phyloP scores from a whole-genome alignment of 768 basidiomycete species.

The Asterophora parasitica region DNA sequence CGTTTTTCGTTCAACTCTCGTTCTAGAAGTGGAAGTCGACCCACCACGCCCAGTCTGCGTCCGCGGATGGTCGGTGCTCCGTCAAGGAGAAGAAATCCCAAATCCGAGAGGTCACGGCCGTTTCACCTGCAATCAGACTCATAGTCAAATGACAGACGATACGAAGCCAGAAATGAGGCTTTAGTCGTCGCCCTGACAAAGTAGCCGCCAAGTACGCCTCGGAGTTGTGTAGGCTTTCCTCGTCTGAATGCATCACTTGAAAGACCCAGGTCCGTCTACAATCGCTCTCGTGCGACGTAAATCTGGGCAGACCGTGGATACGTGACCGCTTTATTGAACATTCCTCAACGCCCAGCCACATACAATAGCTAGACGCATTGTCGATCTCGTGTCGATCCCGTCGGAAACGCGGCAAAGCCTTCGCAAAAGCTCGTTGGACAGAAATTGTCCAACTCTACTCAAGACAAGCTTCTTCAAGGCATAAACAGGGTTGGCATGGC shows the following conservation, averaged over 20 bases:
- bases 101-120: neutral
- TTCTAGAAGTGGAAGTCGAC: neutral
- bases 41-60: neutral
- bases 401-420: too few species aligned
- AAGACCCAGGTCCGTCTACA: neutral
- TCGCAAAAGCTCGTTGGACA: too few species aligned
- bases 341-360: too few species aligned
- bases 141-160: neutral
- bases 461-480: too few species aligned
- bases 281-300: constrained; percentile 1
- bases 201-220: neutral
- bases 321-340: too few species aligned
- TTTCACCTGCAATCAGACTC: neutral
- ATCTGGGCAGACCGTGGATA: neutral
- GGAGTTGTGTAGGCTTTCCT: too few species aligned
- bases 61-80: neutral
- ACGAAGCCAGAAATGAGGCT: neutral
- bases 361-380: too few species aligned
- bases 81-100: neutral
- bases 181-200: neutral
- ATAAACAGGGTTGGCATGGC: too few species aligned
- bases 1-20: neutral
- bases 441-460: neutral
- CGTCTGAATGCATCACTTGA: too few species aligned
- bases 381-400: too few species aligned